Evolutionary conservation across 179 eudicot genomes (phyloP).

Genomic region (Spergularia azorica): DNA sequence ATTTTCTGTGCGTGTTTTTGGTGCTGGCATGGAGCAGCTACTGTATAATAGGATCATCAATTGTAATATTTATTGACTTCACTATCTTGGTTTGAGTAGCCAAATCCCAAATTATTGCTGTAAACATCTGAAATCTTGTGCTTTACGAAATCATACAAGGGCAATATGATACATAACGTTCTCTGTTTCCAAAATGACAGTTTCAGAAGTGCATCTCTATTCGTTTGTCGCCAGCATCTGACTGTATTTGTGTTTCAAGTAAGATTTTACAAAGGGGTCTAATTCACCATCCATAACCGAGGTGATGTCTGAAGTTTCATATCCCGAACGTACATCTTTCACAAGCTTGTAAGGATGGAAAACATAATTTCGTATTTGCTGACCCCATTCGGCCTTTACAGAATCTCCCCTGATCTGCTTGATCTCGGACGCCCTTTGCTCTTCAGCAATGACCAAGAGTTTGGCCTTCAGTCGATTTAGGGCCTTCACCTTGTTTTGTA

Average conservation of each 20-base stretch:
- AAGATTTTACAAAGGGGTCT: slow-evolving; percentile 80
- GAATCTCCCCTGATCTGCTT: slow-evolving; percentile 94
- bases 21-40: neutral
- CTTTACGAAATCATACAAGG: slow-evolving; percentile 2
- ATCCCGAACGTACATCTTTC: slow-evolving; percentile 84
- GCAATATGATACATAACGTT: neutral
- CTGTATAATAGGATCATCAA: neutral
- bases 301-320: slow-evolving; percentile 75
- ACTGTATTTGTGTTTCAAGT: slow-evolving; percentile 74
- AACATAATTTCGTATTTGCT: slow-evolving; percentile 91
- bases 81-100: no score
- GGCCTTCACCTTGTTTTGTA: slow-evolving; percentile 86
- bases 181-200: neutral
- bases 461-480: slow-evolving; percentile 91
- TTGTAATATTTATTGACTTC: no score
- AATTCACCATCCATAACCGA: slow-evolving; percentile 99
- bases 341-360: slow-evolving; percentile 99
- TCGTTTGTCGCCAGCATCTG: slow-evolving; percentile 25
- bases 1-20: neutral
- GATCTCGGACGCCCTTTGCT: slow-evolving; percentile 93
- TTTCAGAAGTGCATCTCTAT: slow-evolving; percentile 19
- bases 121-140: no score
- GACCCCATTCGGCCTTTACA: slow-evolving; percentile 99
- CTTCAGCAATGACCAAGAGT: slow-evolving; percentile 86
- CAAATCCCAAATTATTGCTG: no score